These are phyloP conservation scores for Colletotrichum shisoi DNA, from an alignment of 2,329 filamentous ascomycete genomes.

Conservation along the genomic window DNA sequence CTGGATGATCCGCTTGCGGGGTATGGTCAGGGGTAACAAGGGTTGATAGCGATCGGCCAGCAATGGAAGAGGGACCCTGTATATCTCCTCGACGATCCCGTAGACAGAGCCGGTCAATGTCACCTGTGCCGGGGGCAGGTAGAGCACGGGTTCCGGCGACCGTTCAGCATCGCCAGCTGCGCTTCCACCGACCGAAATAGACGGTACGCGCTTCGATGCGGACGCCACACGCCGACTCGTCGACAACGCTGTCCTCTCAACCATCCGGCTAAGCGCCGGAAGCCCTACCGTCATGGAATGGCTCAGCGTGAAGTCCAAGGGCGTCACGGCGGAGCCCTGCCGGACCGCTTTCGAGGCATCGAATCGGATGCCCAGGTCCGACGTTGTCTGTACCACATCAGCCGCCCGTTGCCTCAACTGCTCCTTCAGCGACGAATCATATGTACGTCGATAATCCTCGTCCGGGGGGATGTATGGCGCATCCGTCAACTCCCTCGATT, in stretches of 20 bases:
- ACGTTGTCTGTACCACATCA: slow-evolving; percentile 44
- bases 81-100: slow-evolving; percentile 49
- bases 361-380: slow-evolving; percentile 52
- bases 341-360: slow-evolving; percentile 45
- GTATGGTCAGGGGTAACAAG: slow-evolving; percentile 48
- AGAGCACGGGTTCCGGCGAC: slow-evolving; percentile 25
- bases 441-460: slow-evolving; percentile 40
- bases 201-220: slow-evolving; percentile 39
- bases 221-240: not conserved
- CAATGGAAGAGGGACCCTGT: slow-evolving; percentile 46
- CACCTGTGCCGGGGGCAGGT: slow-evolving; percentile 47
- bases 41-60: slow-evolving; percentile 53
- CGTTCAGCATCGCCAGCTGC: slow-evolving; percentile 23
- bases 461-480: slow-evolving; percentile 20
- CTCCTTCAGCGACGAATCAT: slow-evolving; percentile 41
- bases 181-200: slow-evolving; percentile 25
- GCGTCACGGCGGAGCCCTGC: slow-evolving; percentile 38
- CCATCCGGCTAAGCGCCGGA: slow-evolving; percentile 45
- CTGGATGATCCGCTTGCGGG: slow-evolving; percentile 49
- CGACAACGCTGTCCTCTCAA: slow-evolving; percentile 37
- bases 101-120: slow-evolving; percentile 53
- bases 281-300: slow-evolving; percentile 51
- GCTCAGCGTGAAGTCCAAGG: slow-evolving; percentile 53
- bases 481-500: slow-evolving; percentile 38
- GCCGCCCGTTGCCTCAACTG: slow-evolving; percentile 41